Base-by-base conservation (phyloP, 176 grass and related monocot species). In the Urochloa ruziziensis region DNA sequence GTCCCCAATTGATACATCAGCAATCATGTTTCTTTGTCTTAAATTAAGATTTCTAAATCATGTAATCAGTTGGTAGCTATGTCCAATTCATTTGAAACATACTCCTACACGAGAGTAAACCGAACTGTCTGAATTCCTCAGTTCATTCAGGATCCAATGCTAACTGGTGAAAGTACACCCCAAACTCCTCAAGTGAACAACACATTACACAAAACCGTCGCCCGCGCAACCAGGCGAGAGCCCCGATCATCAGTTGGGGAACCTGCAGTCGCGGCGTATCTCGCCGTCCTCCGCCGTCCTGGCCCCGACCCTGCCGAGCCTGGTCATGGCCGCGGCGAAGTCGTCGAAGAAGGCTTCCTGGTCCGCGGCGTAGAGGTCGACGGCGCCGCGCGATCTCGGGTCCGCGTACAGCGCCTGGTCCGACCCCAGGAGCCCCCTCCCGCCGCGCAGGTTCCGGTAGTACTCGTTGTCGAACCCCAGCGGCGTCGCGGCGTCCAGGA, bases 351-450 rank as follows among this genome's bases (percentile, higher is more conserved):
- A 93, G 56, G 81, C 75, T 51, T 1, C 51, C 74, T 93, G 62
- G 81, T 90, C 84, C 1, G 16, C 77, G 42, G 91, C 88, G 36
- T 90, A 90, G 51, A 80, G 51, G n/a, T 88, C 78, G 23, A 93
- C 91, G 9, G 84, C 67, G 76, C 18, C 70, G 61, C 54, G 86
- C 3, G 91, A 91, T 43, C 94, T 65, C 11, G 63, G 37, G 84
- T 97, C 89, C 21, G 81, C 27, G 82, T 86, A 74, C 24, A 97
- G 89, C 49, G 54, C 25, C 82, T 97, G 94, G 49, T 97, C 94
- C 6, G 91, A 93, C n/a, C 42, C 72, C 46, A 94, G 80, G 19
- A 94, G 42, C 2, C 94, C 91, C 86, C 56, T 79, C 6, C 73
- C 76, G 35, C 16, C n/a, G 53, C 75, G 54, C n/a, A 96, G 72